Base-by-base conservation (phyloP, 2,329 filamentous ascomycete genomes). In the Aspergillus japonicus region DNA sequence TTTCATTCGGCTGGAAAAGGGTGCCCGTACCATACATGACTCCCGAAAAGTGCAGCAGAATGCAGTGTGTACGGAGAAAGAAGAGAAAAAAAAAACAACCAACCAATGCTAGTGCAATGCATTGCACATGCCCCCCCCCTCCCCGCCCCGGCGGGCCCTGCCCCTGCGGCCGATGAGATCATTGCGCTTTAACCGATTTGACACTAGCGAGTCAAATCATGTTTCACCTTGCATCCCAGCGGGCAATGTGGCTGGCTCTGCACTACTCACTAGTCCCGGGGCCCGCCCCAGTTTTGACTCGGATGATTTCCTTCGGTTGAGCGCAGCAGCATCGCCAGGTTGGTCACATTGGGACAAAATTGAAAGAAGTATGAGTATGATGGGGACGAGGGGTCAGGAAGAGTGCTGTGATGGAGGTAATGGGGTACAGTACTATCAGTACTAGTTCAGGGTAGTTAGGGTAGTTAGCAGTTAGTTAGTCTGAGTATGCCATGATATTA, bases 141-240 rank as follows among this genome's bases (percentile, higher is more conserved):
- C 23, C 12, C 47, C 23, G 21, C 35, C 21, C 21, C 52, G 35
- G 26, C 26, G 26, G 26, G 26, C 52, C 52, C 21, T 26, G 8
- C 39, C 24, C 35, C 52, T 47, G 52, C 39, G 31, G 26, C 42
- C 53, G 53, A 55, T 55, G 53, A 55, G 53, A 55, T 55, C 53
- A 55, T 55, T 44, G n/a, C 29, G 33, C 53, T 47, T 33, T 29
- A 26, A 44, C 53, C 53, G 53, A 55, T 55, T 47, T 11, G 21
- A 31, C 53, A 14, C 47, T 58, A 55, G 47, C 31, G 48, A 44
- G 11, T 44, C 11, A 10, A 33, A 42, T 55, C 49, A 29, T 59
- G 60, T 62, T 62, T 62, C 60, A 62, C 57, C 60, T 62, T 62
- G 60, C 60, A 60, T 57, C 50, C 2, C 50, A 51, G 59, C 48